Evolutionary conservation across 2,329 filamentous ascomycete genomes (phyloP).

Genomic region (Apiospora marii): DNA sequence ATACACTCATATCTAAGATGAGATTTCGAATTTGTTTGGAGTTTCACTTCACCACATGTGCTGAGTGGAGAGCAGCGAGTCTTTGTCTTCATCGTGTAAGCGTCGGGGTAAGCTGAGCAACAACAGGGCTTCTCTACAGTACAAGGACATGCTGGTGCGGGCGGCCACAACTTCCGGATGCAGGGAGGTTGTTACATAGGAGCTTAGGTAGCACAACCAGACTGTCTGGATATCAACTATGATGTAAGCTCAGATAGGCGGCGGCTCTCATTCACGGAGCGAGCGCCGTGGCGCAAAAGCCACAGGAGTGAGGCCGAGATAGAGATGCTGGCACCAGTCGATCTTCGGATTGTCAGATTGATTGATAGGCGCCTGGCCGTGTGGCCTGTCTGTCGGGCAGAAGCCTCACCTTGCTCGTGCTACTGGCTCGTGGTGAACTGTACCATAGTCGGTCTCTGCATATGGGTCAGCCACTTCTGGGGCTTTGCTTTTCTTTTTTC

Average conservation of each 20-base stretch:
- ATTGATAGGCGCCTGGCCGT: neutral
- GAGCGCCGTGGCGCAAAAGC: constrained; percentile 9
- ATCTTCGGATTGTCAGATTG: constrained; percentile 3
- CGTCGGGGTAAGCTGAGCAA: neutral
- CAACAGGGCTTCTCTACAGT: neutral
- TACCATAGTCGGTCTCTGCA: neutral
- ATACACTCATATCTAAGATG: neutral
- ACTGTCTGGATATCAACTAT: neutral
- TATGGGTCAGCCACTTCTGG: neutral
- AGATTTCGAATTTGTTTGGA: constrained; percentile 14
- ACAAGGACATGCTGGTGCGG: neutral
- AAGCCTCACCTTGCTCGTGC: neutral
- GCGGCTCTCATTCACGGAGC: neutral
- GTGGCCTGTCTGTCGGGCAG: neutral
- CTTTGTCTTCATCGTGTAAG: neutral
- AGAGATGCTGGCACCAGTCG: neutral
- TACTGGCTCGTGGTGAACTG: no score
- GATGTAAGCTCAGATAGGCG: neutral
- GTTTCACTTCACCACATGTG: neutral
- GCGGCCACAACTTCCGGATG: neutral
- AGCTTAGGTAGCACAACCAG: neutral
- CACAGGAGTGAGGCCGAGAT: neutral
- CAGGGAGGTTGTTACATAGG: neutral
- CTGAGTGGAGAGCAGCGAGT: neutral
- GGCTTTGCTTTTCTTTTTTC: neutral